Evolutionary conservation across 352 stramenopile species (phyloP).

Genomic region (Phytophthora nicotianae): DNA sequence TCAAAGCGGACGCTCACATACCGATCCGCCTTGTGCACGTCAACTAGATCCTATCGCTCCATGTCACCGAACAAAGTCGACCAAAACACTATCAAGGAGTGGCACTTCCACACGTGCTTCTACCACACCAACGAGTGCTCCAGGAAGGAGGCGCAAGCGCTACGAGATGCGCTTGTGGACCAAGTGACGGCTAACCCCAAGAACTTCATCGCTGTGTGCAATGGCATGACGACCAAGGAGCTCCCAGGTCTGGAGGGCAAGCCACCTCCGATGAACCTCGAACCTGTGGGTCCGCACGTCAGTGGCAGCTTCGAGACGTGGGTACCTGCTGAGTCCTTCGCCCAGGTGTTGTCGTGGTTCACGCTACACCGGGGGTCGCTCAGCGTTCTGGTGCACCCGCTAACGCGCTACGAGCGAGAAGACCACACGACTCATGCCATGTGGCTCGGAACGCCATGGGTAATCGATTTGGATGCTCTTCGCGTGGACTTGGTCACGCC

Average conservation of each 20-base stretch:
- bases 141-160: slow-evolving; percentile 43
- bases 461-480: slow-evolving; percentile 45
- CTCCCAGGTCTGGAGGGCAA: slow-evolving; percentile 35
- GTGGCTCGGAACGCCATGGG: slow-evolving; percentile 56
- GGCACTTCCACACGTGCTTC: slow-evolving; percentile 81
- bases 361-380: slow-evolving; percentile 64
- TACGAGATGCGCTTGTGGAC: slow-evolving; percentile 56
- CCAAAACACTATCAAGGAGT: slow-evolving; percentile 56
- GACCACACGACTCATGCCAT: slow-evolving; percentile 64
- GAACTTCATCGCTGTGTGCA: slow-evolving; percentile 66
- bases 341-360: slow-evolving; percentile 66
- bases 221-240: slow-evolving; percentile 44
- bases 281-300: slow-evolving; percentile 60
- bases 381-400: slow-evolving; percentile 65
- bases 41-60: neutral
- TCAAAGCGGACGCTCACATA: slow-evolving; percentile 2
- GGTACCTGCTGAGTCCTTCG: slow-evolving; percentile 66
- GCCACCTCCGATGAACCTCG: slow-evolving; percentile 58
- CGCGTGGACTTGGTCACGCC: slow-evolving; percentile 39
- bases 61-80: slow-evolving; percentile 23
- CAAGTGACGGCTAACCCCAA: slow-evolving; percentile 42
- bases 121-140: slow-evolving; percentile 51
- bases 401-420: slow-evolving; percentile 59
- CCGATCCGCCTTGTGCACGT: neutral
- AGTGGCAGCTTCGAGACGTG: slow-evolving; percentile 76